phyloP scores from a whole-genome alignment of 805 yeast species.

The Teunomyces lycoperdinae region DNA sequence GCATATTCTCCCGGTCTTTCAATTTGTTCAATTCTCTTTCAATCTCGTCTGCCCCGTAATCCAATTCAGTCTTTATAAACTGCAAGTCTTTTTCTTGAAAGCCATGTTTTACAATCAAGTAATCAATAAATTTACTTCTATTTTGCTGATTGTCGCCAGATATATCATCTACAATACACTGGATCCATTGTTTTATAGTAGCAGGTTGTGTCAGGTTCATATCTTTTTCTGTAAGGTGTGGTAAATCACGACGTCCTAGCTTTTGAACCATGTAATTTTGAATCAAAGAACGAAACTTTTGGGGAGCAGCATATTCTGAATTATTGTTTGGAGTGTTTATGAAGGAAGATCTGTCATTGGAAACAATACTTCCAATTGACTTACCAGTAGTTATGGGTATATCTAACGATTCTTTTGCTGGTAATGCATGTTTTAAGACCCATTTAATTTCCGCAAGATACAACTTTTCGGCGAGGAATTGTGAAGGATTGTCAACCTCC shows the following conservation, averaged over 20 bases:
- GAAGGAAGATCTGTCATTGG: neutral
- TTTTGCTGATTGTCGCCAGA: conserved; percentile 13
- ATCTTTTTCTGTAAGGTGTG: conserved; percentile 12
- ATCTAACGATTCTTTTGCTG: neutral
- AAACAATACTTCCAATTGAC: neutral
- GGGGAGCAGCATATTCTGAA: neutral
- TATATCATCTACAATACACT: conserved; percentile 11
- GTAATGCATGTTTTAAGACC: neutral
- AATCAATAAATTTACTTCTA: conserved; percentile 29
- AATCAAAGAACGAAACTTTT: conserved; percentile 17
- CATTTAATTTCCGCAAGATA: neutral
- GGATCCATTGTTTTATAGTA: conserved; percentile 27
- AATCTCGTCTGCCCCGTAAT: conserved; percentile 38
- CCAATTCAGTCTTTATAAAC: conserved; percentile 27
- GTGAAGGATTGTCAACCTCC: neutral
- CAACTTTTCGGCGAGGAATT: neutral
- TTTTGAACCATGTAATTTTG: conserved; percentile 20
- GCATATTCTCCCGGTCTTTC: conserved; percentile 14
- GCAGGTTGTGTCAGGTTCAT: conserved; percentile 17
- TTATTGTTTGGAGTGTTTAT: neutral
- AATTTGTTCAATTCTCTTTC: conserved; percentile 35
- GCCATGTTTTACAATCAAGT: conserved; percentile 26
- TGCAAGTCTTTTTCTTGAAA: conserved; percentile 25
- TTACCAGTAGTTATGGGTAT: neutral
- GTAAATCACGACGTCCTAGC: neutral